A percentile compares a stretch with the other conserved stretches of the same genome.
These are phyloP conservation scores for Gossypium lobatum DNA, from an alignment of 441 rosid genomes.

Conservation along the genomic window DNA sequence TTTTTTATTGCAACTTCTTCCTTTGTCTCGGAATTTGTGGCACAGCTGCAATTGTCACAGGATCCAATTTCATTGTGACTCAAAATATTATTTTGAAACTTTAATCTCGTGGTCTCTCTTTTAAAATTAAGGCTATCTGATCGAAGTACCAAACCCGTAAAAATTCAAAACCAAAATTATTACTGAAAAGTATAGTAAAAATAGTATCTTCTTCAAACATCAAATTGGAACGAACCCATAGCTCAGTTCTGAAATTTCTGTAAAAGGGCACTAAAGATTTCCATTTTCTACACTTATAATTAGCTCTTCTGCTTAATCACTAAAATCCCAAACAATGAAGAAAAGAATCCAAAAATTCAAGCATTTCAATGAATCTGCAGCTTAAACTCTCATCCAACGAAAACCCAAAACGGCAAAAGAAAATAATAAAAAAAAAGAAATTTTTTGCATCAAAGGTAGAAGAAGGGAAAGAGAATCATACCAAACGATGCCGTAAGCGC, in stretches of 20 bases:
- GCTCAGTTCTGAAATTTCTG: neutral
- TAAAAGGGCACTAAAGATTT: neutral
- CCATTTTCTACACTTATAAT: neutral
- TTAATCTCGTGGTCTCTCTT: neutral
- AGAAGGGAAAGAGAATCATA: slow-evolving; percentile 18
- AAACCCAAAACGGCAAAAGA: neutral
- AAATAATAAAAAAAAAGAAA: neutral
- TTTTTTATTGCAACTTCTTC: slow-evolving; percentile 4
- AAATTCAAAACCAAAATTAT: neutral
- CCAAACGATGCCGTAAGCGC: slow-evolving; percentile 86
- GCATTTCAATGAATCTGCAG: neutral
- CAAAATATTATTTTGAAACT: neutral
- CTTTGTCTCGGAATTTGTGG: neutral
- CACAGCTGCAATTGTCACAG: neutral
- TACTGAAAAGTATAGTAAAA: neutral
- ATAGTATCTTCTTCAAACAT: neutral
- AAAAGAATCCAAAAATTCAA: neutral
- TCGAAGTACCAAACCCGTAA: neutral
- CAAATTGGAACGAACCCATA: neutral
- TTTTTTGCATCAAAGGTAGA: neutral
- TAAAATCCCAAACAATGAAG: neutral
- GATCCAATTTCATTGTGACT: neutral
- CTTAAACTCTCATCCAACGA: neutral
- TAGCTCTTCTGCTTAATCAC: neutral
- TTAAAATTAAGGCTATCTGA: neutral